Conservation (phyloP, 768 basidiomycete genomes). For the Heimioporus sp. region DNA sequence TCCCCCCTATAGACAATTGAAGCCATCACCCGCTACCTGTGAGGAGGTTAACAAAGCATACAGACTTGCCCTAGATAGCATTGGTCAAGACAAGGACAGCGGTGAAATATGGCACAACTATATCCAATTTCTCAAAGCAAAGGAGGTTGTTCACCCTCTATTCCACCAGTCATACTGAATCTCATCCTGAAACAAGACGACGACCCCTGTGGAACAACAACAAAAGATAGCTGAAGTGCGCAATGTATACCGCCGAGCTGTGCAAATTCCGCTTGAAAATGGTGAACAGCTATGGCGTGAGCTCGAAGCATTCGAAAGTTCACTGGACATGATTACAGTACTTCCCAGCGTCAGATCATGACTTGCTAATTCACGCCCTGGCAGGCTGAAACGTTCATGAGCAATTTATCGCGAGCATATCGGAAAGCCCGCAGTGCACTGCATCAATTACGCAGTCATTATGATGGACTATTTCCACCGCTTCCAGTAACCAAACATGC, state of each 20-base stretch:
- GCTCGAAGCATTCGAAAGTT: conserved; percentile 87
- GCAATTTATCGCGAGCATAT: conserved; percentile 87
- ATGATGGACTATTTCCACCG: conserved; percentile 57
- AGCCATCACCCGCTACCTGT: conserved; percentile 63
- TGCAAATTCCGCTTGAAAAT: conserved; percentile 92
- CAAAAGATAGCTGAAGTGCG: conserved; percentile 93
- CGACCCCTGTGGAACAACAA: conserved; percentile 91
- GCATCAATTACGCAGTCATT: conserved; percentile 74
- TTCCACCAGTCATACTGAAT: background rate
- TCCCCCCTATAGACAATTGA: conserved; percentile 54
- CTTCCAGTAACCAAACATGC: conserved; percentile 40
- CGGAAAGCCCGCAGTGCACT: conserved; percentile 93
- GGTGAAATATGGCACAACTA: conserved; percentile 94
- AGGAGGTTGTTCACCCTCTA: conserved; percentile 57
- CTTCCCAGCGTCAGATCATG: conserved; percentile 14
- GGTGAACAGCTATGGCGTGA: conserved; percentile 93
- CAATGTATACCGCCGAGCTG: conserved; percentile 89
- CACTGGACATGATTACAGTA: conserved; percentile 83
- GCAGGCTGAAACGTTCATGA: conserved; percentile 93
- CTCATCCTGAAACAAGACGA: conserved; percentile 40
- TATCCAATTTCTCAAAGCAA: conserved; percentile 81
- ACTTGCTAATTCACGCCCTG: conserved; percentile 10
- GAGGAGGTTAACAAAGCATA: conserved; percentile 84
- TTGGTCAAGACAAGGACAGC: conserved; percentile 90
- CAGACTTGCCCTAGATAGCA: conserved; percentile 86